A percentile compares a stretch with the other conserved stretches of the same genome.
Conservation (phyloP, 2,329 filamentous ascomycete genomes). For the Verticillium albo-atrum region DNA sequence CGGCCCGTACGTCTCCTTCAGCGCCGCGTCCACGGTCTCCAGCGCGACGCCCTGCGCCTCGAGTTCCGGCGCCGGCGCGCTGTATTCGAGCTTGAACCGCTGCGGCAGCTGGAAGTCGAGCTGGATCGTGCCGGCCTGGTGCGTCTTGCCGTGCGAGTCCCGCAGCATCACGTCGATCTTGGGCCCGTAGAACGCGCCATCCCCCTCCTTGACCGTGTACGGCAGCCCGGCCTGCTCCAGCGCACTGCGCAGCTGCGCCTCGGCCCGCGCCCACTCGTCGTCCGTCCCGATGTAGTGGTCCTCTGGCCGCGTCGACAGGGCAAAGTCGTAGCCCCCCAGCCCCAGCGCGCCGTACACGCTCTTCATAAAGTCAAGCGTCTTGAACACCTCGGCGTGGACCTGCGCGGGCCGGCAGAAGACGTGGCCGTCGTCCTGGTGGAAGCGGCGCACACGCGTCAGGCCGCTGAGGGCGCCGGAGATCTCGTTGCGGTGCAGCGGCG, state of each 20-base stretch:
- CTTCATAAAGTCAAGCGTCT: slow-evolving; percentile 69
- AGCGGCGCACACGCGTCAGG: slow-evolving; percentile 77
- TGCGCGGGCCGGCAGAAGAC: slow-evolving; percentile 81
- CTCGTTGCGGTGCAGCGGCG: slow-evolving; percentile 82
- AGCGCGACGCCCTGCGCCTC: slow-evolving; percentile 46
- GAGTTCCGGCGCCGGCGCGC: slow-evolving; percentile 60
- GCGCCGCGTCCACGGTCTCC: slow-evolving; percentile 24
- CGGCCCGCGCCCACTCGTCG: slow-evolving; percentile 55
- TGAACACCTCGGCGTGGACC: slow-evolving; percentile 68
- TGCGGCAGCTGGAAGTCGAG: slow-evolving; percentile 86
- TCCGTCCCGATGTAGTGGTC: slow-evolving; percentile 73
- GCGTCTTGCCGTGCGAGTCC: slow-evolving; percentile 78
- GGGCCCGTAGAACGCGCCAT: slow-evolving; percentile 86
- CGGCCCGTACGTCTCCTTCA: slow-evolving; percentile 43
- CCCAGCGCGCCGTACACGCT: slow-evolving; percentile 67
- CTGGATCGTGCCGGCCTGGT: slow-evolving; percentile 86
- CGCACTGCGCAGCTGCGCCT: slow-evolving; percentile 32
- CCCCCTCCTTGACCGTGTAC: slow-evolving; percentile 74
- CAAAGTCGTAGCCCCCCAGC: slow-evolving; percentile 56
- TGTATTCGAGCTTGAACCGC: slow-evolving; percentile 73
- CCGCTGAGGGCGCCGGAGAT: slow-evolving; percentile 76
- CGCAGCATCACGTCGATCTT: slow-evolving; percentile 85
- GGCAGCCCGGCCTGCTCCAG: slow-evolving; percentile 63
- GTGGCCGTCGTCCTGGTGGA: slow-evolving; percentile 88
- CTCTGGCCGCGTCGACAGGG: slow-evolving; percentile 72